phyloP scores from a whole-genome alignment of 345 rosid genomes.

The Acer yangbiense region DNA sequence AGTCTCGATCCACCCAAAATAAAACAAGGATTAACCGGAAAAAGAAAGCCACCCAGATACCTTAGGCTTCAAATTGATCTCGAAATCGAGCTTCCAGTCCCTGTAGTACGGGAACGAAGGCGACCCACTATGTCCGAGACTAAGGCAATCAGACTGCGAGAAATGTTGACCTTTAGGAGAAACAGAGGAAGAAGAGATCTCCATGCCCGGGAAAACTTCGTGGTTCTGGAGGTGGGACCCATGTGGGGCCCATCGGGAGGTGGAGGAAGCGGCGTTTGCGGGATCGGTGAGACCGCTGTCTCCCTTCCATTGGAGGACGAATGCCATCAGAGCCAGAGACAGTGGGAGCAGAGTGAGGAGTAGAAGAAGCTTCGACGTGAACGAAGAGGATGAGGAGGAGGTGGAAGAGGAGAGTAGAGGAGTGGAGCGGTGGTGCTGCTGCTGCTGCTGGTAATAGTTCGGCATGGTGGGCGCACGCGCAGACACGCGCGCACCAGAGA shows the following conservation, averaged over 20 bases:
- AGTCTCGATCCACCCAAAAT: not conserved
- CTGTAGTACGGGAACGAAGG: constrained; percentile 79
- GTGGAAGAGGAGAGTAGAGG: constrained; percentile 48
- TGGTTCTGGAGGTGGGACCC: constrained; percentile 54
- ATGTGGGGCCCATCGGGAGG: constrained; percentile 66
- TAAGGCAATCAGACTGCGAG: constrained; percentile 56
- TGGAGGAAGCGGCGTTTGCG: constrained; percentile 36
- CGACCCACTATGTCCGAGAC: constrained; percentile 64
- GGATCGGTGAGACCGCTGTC: constrained; percentile 63
- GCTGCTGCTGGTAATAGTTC: constrained; percentile 46
- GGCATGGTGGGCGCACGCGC: constrained; percentile 52
- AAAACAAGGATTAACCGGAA: not conserved
- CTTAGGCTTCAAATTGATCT: constrained; percentile 65
- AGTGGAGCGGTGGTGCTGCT: constrained; percentile 56
- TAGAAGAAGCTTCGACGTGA: constrained; percentile 63
- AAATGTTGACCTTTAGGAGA: constrained; percentile 62
- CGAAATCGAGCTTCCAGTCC: constrained; percentile 75
- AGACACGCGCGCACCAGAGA: not conserved
- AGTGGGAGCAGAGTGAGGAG: constrained; percentile 83
- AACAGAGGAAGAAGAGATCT: constrained; percentile 60
- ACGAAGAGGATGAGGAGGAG: constrained; percentile 51
- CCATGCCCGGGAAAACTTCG: constrained; percentile 92
- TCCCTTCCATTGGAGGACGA: constrained; percentile 92
- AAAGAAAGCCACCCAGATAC: constrained; percentile 23
- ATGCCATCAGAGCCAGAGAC: constrained; percentile 86